Conservation (phyloP, 164 flowering plant species). For the Berberis vulgaris region DNA sequence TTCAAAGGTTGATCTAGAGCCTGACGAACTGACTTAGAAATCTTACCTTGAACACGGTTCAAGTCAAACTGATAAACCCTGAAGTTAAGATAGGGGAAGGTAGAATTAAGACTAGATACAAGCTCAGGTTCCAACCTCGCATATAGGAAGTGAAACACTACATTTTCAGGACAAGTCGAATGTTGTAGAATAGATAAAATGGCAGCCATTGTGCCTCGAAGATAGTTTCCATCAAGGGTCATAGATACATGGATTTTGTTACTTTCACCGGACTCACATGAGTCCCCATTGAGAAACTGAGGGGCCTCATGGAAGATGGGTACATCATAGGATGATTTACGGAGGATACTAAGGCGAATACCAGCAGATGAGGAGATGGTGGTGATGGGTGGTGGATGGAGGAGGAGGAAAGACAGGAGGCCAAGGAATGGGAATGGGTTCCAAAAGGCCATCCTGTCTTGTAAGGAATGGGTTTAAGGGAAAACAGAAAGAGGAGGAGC, state of each 20-base stretch:
- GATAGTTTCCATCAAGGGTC: constrained; percentile 4
- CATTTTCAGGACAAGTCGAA: constrained; percentile 3
- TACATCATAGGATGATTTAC: background rate
- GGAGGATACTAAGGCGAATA: constrained; percentile 1
- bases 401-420: constrained; percentile 3
- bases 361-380: background rate
- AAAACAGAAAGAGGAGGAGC: background rate
- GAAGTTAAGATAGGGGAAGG: constrained; percentile 3
- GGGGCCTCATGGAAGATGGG: background rate
- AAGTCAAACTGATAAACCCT: background rate
- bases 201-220: constrained; percentile 2
- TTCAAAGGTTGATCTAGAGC: constrained; percentile 4
- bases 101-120: background rate
- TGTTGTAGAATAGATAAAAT: constrained; percentile 3
- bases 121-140: constrained; percentile 1
- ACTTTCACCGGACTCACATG: background rate
- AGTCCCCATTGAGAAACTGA: constrained; percentile 1
- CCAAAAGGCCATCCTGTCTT: constrained; percentile 2
- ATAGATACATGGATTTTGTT: background rate
- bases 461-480: background rate
- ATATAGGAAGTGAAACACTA: background rate
- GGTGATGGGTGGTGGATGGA: background rate
- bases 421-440: background rate
- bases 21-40: constrained; percentile 2
- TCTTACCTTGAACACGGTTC: background rate